A percentile compares a stretch with the other conserved stretches of the same genome.
Conservation (phyloP, 345 rosid species). For the Eucalyptus sp. region DNA sequence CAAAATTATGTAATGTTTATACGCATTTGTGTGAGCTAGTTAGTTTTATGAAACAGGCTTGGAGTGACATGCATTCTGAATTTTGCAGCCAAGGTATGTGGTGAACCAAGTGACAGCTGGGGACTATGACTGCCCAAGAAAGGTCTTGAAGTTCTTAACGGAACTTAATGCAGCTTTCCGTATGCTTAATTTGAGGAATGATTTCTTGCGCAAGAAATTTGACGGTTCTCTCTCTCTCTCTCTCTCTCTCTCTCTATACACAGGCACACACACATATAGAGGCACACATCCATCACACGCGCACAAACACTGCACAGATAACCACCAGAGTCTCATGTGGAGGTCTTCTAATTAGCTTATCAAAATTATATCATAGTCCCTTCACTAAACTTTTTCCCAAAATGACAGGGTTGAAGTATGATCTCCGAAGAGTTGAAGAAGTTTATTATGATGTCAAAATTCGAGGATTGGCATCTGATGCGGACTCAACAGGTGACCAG, state of each 20-base stretch:
- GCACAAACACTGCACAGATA: not conserved
- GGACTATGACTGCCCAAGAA: constrained; percentile 85
- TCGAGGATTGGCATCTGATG: constrained; percentile 45
- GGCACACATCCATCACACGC: not conserved
- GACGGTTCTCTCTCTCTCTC: constrained; percentile 30
- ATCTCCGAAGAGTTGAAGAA: constrained; percentile 76
- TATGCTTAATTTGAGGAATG: constrained; percentile 93
- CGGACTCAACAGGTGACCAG: constrained; percentile 14
- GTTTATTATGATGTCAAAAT: constrained; percentile 87
- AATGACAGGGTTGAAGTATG: constrained; percentile 75
- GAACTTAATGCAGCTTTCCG: constrained; percentile 86
- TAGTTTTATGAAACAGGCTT: not conserved
- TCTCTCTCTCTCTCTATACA: not conserved
- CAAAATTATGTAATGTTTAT: not conserved
- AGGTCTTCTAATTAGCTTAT: not conserved
- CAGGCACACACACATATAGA: not conserved
- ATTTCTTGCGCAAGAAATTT: constrained; percentile 93
- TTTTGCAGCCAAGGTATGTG: constrained; percentile 77
- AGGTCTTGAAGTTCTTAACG: constrained; percentile 76
- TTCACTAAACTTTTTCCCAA: not conserved
- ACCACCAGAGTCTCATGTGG: not conserved
- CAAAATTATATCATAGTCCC: not conserved
- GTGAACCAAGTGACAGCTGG: constrained; percentile 88
- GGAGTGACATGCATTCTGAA: not conserved
- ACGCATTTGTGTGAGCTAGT: not conserved